These are phyloP conservation scores for Kwoniella botswanensis DNA, from an alignment of 768 basidiomycete genomes.

Conservation along the genomic window DNA sequence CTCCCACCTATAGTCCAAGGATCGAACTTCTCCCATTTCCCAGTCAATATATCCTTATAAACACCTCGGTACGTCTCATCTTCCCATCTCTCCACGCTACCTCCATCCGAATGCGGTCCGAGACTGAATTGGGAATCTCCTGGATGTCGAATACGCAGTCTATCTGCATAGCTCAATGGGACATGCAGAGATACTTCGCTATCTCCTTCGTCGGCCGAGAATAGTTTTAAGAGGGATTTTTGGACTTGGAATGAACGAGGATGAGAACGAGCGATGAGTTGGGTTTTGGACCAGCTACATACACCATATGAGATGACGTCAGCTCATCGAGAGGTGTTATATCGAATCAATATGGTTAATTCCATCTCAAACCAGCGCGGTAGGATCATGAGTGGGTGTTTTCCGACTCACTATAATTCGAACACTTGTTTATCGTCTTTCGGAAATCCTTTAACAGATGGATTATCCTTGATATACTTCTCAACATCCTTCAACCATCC, in stretches of 20 bases:
- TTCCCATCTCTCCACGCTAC: conserved; percentile 69
- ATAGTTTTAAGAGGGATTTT: conserved; percentile 66
- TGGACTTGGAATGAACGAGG: conserved; percentile 67
- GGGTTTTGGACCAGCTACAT: conserved; percentile 65
- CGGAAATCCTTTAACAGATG: conserved; percentile 64
- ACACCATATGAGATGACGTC: not conserved
- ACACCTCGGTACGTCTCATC: conserved; percentile 44
- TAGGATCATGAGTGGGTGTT: not conserved
- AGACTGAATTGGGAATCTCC: conserved; percentile 73
- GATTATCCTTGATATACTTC: conserved; percentile 46
- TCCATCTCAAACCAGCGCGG: no score
- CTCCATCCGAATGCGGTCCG: conserved; percentile 72
- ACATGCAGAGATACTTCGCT: conserved; percentile 62
- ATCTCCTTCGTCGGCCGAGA: conserved; percentile 60
- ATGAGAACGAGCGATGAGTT: conserved; percentile 73
- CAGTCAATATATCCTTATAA: conserved; percentile 67
- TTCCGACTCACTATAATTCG: conserved; percentile 65
- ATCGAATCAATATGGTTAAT: no score
- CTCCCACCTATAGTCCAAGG: conserved; percentile 41
- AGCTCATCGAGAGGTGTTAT: not conserved
- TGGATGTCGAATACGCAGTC: conserved; percentile 72
- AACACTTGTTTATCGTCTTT: conserved; percentile 71
- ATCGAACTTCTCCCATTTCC: conserved; percentile 49
- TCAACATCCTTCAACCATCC: conserved; percentile 61
- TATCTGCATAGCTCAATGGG: conserved; percentile 77